Conservation (phyloP, 176 grass and related monocot genomes). For the Miscanthus lutarioriparius region DNA sequence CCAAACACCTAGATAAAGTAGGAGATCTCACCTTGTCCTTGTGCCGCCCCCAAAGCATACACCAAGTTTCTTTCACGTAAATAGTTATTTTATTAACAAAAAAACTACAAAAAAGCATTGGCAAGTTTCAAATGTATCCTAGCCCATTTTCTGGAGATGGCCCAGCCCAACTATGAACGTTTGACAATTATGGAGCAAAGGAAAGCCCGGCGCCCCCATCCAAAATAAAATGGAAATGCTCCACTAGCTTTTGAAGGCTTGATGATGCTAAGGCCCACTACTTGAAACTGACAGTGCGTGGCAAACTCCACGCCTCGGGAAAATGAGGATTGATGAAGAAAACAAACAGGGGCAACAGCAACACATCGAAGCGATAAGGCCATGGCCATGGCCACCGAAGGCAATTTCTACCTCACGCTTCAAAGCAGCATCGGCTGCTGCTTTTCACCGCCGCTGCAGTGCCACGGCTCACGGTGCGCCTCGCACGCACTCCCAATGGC, state of each 20-base stretch:
- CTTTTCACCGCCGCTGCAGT: background rate
- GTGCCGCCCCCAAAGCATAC: no score
- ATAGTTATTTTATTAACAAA: no score
- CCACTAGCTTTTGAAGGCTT: background rate
- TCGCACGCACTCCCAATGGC: constrained; percentile 37
- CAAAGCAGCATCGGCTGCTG: background rate
- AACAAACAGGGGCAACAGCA: background rate
- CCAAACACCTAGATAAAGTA: no score
- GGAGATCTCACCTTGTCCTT: no score
- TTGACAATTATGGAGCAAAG: background rate
- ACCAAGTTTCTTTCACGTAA: no score
- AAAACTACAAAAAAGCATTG: background rate
- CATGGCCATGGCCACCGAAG: background rate
- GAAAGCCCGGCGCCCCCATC: background rate
- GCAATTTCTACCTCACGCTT: background rate
- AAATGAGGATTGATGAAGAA: background rate
- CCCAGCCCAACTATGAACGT: background rate
- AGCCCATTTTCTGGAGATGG: background rate
- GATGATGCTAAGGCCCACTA: background rate
- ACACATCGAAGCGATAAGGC: constrained; percentile 34
- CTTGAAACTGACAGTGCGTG: background rate
- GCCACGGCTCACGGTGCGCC: background rate
- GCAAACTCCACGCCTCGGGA: background rate
- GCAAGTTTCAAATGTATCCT: background rate
- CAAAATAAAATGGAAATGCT: background rate